Evolutionary conservation across 208 protist genomes (phyloP).

Genomic region (Leishmania mexicana): DNA sequence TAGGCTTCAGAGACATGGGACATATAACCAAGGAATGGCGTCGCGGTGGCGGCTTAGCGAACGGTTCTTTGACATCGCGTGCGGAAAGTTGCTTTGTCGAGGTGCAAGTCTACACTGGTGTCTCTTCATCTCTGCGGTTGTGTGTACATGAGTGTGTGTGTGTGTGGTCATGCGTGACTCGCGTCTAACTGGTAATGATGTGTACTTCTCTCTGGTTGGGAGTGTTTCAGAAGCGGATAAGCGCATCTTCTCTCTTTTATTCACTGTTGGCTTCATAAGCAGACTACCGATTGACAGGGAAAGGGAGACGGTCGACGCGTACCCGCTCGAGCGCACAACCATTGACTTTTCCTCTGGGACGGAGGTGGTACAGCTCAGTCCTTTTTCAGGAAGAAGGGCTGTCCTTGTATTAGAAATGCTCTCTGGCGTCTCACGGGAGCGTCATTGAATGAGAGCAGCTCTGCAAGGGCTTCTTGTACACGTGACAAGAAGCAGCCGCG

Average conservation of each 20-base stretch:
- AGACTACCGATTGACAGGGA: too few relatives aligned
- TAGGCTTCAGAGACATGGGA: neutral
- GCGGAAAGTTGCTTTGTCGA: neutral
- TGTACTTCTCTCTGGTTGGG: neutral
- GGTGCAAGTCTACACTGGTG: neutral
- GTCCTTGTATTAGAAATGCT: neutral
- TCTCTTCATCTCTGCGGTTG: neutral
- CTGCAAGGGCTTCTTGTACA: neutral
- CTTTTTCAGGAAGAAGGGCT: neutral
- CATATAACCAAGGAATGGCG: neutral
- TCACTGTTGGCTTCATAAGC: neutral
- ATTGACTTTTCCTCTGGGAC: neutral
- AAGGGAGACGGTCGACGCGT: neutral
- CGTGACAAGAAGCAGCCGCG: neutral
- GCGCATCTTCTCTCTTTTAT: neutral
- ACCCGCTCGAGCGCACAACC: too few relatives aligned
- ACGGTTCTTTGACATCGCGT: neutral
- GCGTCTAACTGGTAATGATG: neutral
- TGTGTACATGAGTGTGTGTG: neutral
- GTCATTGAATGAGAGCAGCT: neutral
- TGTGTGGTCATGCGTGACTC: neutral
- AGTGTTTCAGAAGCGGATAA: slow-evolving; percentile 6
- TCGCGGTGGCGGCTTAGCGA: neutral
- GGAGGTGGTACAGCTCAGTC: neutral
- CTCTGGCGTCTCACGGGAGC: too few relatives aligned